Evolutionary conservation across 148 eudicot species (phyloP).

Genomic region (Simmondsia chinensis): DNA sequence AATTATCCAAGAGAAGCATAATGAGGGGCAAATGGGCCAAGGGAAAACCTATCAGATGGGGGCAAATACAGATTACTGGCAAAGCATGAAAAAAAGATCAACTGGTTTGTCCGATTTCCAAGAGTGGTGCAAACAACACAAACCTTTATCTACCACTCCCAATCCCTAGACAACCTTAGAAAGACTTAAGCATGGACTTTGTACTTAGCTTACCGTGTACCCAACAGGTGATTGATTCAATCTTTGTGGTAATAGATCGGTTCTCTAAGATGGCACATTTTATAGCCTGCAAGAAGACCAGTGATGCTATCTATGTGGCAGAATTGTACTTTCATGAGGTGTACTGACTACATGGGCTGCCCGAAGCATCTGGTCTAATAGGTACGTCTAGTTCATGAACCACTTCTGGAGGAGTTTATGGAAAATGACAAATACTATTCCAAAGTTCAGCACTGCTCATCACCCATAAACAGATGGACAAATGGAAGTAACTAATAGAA

Average conservation of each 20-base stretch:
- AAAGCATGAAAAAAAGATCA: too few relatives aligned
- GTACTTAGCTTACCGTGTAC: not conserved
- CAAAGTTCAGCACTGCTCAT: too few relatives aligned
- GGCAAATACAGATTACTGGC: too few relatives aligned
- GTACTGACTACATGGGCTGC: not conserved
- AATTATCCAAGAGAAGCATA: too few relatives aligned
- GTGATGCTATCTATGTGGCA: not conserved
- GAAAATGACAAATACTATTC: too few relatives aligned
- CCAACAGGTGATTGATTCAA: not conserved
- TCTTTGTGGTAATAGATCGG: not conserved
- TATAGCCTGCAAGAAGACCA: not conserved
- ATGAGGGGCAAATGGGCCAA: too few relatives aligned
- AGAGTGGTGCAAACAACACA: not conserved
- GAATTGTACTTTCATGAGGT: not conserved
- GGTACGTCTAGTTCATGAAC: too few relatives aligned
- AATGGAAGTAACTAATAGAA: too few relatives aligned
- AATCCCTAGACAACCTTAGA: not conserved
- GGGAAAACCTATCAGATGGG: too few relatives aligned
- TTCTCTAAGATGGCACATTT: not conserved
- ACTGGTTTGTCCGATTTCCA: not conserved
- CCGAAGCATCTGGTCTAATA: too few relatives aligned
- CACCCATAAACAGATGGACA: too few relatives aligned
- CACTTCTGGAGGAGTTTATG: too few relatives aligned
- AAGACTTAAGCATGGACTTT: not conserved
- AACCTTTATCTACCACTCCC: not conserved